A percentile compares a stretch with the other conserved stretches of the same genome.
Conservation (phyloP, 2,329 filamentous ascomycete species). For the Epichloe gansuensis region DNA sequence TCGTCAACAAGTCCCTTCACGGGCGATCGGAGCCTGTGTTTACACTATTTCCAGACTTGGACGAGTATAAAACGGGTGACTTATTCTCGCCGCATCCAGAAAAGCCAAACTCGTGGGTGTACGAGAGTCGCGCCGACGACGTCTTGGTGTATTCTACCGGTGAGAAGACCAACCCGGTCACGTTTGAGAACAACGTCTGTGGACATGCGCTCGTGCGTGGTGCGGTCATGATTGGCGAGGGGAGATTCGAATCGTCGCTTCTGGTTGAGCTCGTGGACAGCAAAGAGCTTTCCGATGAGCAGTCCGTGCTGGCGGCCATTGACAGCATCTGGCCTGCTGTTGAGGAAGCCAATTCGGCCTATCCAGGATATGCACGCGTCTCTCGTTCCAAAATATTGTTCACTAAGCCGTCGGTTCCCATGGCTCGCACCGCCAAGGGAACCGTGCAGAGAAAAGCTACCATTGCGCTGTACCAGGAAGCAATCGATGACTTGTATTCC, state of each 20-base stretch:
- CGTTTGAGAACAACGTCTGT: slow-evolving; percentile 1
- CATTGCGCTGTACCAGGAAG: slow-evolving; percentile 3
- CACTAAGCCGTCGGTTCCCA: not conserved
- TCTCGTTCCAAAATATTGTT: not conserved
- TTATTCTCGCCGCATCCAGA: slow-evolving; percentile 2
- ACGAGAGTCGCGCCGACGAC: slow-evolving; percentile 4
- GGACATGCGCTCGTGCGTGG: slow-evolving; percentile 2
- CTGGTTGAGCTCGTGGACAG: not conserved
- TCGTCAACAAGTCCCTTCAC: not conserved
- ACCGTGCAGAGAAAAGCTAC: slow-evolving; percentile 8
- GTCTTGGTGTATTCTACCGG: slow-evolving; percentile 6
- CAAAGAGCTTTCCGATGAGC: not conserved
- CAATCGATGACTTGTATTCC: slow-evolving; percentile 7
- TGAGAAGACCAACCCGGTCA: slow-evolving; percentile 6
- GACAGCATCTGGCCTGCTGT: slow-evolving; percentile 3
- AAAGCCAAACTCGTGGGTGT: slow-evolving; percentile 1
- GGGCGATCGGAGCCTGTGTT: not conserved
- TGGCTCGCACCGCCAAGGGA: slow-evolving; percentile 5
- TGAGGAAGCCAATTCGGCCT: slow-evolving; percentile 1
- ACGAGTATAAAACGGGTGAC: slow-evolving; percentile 2
- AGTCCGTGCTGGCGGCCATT: not conserved
- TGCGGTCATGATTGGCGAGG: slow-evolving; percentile 3
- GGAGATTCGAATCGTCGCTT: not conserved
- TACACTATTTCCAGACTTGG: not conserved
- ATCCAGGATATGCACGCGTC: slow-evolving; percentile 4